Percentiles rank a stretch among this genome's conserved stretches.
Conservation (phyloP, 1,284 basidiomycete species). For the Laetiporus sulphureus region DNA sequence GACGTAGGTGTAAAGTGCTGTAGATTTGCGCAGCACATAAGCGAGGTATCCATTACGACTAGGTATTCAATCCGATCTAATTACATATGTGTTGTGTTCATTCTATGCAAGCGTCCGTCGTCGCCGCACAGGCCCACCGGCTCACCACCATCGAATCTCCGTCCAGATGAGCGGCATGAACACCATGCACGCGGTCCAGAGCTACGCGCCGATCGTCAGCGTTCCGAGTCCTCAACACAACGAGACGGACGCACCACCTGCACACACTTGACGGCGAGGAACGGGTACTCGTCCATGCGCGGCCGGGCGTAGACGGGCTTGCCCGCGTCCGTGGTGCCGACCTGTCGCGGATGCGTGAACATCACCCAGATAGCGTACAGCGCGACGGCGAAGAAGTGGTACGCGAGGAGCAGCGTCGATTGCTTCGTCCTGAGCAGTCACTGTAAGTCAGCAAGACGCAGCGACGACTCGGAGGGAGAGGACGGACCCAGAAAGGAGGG, state of each 20-base stretch:
- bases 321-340: constrained; percentile 19
- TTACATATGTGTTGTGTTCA: too few relatives aligned
- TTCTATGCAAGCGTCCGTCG: too few relatives aligned
- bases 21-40: too few relatives aligned
- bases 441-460: neutral
- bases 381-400: constrained; percentile 95
- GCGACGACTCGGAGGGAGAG: constrained; percentile 2
- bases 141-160: constrained; percentile 59
- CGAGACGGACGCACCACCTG: constrained; percentile 45
- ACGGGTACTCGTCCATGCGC: constrained; percentile 52
- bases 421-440: constrained; percentile 52
- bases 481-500: constrained; percentile 74
- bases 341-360: constrained; percentile 60
- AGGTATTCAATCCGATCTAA: too few relatives aligned
- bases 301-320: constrained; percentile 35
- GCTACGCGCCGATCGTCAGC: too few relatives aligned
- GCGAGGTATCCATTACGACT: too few relatives aligned
- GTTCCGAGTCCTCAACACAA: too few relatives aligned
- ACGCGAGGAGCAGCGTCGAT: constrained; percentile 73
- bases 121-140: too few relatives aligned
- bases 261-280: constrained; percentile 44
- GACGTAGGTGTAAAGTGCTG: too few relatives aligned
- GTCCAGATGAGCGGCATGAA: constrained; percentile 83
- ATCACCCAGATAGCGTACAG: constrained; percentile 89
- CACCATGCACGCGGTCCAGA: constrained; percentile 85